These are phyloP conservation scores for Oryza glumipatula DNA, from an alignment of 176 grass and related monocot genomes.

Conservation along the genomic window DNA sequence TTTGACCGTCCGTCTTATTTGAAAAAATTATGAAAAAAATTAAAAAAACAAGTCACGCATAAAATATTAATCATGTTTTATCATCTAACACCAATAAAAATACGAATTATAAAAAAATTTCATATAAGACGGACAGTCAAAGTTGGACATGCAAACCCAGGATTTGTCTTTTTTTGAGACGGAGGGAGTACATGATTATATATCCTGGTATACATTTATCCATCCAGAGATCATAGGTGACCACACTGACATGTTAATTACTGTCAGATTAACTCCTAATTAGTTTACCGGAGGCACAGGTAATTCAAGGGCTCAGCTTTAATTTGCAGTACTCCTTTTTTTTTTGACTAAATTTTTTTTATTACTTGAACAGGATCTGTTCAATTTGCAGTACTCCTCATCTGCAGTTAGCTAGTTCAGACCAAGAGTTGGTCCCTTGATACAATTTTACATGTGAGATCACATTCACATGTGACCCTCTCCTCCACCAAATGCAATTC, in stretches of 20 bases:
- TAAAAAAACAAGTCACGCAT: no score
- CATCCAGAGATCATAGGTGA: background rate
- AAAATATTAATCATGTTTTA: no score
- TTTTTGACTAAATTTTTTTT: no score
- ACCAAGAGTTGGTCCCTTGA: background rate
- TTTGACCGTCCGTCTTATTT: no score
- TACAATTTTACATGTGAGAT: background rate
- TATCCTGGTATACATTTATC: background rate
- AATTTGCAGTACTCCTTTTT: background rate
- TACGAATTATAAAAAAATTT: no score
- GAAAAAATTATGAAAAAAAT: no score
- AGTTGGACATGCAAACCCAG: no score
- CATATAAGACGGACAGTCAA: no score
- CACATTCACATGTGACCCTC: background rate
- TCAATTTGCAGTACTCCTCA: background rate
- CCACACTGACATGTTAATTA: constrained; percentile 12
- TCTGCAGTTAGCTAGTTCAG: background rate
- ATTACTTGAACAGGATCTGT: no score
- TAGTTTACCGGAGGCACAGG: background rate
- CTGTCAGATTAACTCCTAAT: background rate
- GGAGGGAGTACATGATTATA: background rate
- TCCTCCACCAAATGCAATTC: background rate
- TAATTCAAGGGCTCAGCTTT: background rate
- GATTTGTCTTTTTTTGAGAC: no score
- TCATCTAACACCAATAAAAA: no score